Percentiles rank a stretch among this genome's conserved stretches.
phyloP scores from a whole-genome alignment of 257 asterid species.

The Voacanga thouarsii region DNA sequence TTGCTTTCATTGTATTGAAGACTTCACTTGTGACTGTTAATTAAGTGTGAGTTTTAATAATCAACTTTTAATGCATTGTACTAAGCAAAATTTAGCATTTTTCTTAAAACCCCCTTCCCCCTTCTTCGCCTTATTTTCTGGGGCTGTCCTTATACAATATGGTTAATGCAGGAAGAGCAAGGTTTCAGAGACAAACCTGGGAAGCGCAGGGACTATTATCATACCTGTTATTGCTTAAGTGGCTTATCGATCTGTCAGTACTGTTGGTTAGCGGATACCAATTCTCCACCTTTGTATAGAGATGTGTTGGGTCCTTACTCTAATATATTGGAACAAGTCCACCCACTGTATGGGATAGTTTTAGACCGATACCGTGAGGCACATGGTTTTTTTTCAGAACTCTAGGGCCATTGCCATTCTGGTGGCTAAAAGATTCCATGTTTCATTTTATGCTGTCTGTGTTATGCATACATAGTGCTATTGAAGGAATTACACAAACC shows the following conservation, averaged over 20 bases:
- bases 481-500: no score
- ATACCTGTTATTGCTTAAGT: conserved; percentile 90
- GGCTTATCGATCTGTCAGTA: conserved; percentile 82
- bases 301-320: conserved; percentile 78
- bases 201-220: conserved; percentile 83
- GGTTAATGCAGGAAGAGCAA: conserved; percentile 62
- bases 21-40: background rate
- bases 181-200: conserved; percentile 98
- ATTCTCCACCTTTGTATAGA: conserved; percentile 59
- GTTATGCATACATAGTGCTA: background rate
- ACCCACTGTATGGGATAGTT: conserved; percentile 68
- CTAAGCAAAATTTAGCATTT: background rate
- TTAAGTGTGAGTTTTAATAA: no score
- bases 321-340: conserved; percentile 71
- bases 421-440: background rate
- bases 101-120: background rate
- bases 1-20: background rate
- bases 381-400: conserved; percentile 40
- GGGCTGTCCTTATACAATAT: conserved; percentile 14
- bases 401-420: background rate
- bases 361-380: conserved; percentile 73
- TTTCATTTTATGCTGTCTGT: background rate
- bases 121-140: background rate
- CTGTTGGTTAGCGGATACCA: conserved; percentile 34
- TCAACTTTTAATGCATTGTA: background rate